Evolutionary conservation across 805 yeast genomes (phyloP), one percentile per base, ranked within the genome.

Genomic region (Yueomyces sp.): DNA sequence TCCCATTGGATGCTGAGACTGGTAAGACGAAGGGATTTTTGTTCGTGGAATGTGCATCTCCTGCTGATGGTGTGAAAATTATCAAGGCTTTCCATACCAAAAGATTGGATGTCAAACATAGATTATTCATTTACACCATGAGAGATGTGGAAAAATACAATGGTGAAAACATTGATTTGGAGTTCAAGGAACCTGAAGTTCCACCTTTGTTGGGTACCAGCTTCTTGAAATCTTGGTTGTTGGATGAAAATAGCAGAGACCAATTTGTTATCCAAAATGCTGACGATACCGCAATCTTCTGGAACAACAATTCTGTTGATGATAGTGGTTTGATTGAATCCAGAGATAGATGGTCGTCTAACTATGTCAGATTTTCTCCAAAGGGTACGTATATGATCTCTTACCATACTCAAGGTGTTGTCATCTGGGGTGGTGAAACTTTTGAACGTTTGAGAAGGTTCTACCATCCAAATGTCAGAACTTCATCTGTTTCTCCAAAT

Each of bases 91-190:
- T 85, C 62, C 80, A 90, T 65, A 85, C 87, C 56, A 88, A 87
- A 71, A 87, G 87, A 63, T 75, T 92, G 57, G 98, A 92, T 68
- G 83, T 84, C 51, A 88, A 85, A 64, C 99, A 92, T 69, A 79
- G 94, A 55, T 71, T 92, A 56, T 74, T 76, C 52, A 84, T 90
- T 50, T 92, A 90, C 73, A 79, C 75, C 57, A 72, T 92, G 59
- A 65, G 77, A 36, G 96, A 88, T 56, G 74, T 88, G 54, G 95
- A 85, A 61, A 81, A 78, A 59, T 84, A 70, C 60, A 90, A 82
- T 42, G 66, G 73, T 43, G 85, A 79, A 47, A 74, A 73, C 41
- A 73, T 81, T 48, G 66, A 73, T 11, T 73, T 73, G 39, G 77
- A 73, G 40, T 86, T 79, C 59, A 66, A 54, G 34, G 94, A 77